These are phyloP conservation scores for Diaporthe batatas DNA, from an alignment of 2,329 filamentous ascomycete species.

Conservation along the genomic window DNA sequence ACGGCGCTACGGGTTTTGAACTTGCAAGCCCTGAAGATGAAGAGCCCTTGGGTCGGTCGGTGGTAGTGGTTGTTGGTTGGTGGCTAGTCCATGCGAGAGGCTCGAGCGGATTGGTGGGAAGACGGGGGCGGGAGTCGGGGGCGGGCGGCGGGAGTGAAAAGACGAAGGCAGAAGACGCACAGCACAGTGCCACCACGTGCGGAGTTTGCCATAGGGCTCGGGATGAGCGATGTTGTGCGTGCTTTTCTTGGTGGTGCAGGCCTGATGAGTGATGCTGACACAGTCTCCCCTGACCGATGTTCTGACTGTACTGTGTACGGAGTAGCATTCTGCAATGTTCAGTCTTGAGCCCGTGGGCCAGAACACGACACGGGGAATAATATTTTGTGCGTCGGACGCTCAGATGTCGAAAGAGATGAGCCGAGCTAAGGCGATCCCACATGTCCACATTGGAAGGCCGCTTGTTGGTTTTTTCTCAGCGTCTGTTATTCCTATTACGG, in stretches of 20 bases:
- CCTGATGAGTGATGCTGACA: constrained; percentile 2
- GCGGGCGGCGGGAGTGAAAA: neutral
- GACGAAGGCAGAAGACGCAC: neutral
- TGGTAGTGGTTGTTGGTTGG: constrained; percentile 27
- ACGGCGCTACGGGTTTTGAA: constrained; percentile 16
- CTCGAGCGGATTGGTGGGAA: constrained; percentile 8
- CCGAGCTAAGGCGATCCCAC: constrained; percentile 14
- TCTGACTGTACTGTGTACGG: constrained; percentile 16
- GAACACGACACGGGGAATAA: neutral
- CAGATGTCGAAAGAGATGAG: constrained; percentile 11
- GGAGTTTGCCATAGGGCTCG: constrained; percentile 20
- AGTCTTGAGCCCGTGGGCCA: constrained; percentile 7
- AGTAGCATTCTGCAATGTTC: neutral
- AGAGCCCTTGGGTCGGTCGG: neutral
- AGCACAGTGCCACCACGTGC: neutral
- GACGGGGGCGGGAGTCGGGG: constrained; percentile 20
- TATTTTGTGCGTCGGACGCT: neutral
- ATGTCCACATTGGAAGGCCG: neutral
- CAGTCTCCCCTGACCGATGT: constrained; percentile 1
- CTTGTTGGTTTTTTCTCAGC: neutral
- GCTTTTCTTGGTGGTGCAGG: neutral
- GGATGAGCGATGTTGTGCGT: constrained; percentile 4
- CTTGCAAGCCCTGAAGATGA: constrained; percentile 15
- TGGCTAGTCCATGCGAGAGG: neutral
- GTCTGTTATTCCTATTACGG: neutral